Percentiles rank a stretch among this genome's conserved stretches.
These are phyloP conservation scores for Mycena albidolilacea DNA, from an alignment of 768 basidiomycete species.

Conservation along the genomic window DNA sequence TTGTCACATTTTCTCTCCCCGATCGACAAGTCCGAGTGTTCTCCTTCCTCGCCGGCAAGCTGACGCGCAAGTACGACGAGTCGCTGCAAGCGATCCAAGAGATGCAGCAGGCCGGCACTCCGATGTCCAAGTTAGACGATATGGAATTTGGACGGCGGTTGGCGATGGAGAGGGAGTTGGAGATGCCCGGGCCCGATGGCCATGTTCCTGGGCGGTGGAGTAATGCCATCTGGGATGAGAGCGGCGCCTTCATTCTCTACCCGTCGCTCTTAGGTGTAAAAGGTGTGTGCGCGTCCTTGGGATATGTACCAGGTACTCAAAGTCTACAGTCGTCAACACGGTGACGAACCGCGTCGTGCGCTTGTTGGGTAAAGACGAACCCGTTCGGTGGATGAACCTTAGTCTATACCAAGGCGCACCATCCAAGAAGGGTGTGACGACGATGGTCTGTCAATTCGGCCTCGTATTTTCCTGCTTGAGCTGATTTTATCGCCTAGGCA, in stretches of 20 bases:
- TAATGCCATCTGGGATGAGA: constrained; percentile 98
- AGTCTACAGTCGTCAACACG: constrained; percentile 85
- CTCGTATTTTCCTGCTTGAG: neutral
- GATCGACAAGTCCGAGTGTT: constrained; percentile 96
- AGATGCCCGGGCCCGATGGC: constrained; percentile 84
- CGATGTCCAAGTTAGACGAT: constrained; percentile 92
- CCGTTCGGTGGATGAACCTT: constrained; percentile 90
- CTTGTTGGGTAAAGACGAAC: constrained; percentile 94
- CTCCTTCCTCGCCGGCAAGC: constrained; percentile 89
- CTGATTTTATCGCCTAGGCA: constrained; percentile 62
- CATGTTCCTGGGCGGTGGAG: constrained; percentile 83
- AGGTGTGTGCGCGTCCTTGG: constrained; percentile 68
- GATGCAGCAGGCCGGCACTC: constrained; percentile 99
- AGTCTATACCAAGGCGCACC: constrained; percentile 95
- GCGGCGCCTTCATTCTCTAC: constrained; percentile 94
- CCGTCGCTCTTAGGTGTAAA: constrained; percentile 96
- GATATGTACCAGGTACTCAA: neutral
- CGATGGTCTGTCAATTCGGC: constrained; percentile 69
- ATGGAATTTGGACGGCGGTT: constrained; percentile 99
- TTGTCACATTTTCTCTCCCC: constrained; percentile 94
- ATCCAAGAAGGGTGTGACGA: constrained; percentile 85
- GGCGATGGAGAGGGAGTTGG: constrained; percentile 92
- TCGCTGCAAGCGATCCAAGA: constrained; percentile 93
- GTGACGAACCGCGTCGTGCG: constrained; percentile 94
- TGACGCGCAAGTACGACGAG: constrained; percentile 96